Percentiles rank a stretch among this genome's conserved stretches.
Conservation (phyloP, 768 basidiomycete species). For the Suillus tomentosus region DNA sequence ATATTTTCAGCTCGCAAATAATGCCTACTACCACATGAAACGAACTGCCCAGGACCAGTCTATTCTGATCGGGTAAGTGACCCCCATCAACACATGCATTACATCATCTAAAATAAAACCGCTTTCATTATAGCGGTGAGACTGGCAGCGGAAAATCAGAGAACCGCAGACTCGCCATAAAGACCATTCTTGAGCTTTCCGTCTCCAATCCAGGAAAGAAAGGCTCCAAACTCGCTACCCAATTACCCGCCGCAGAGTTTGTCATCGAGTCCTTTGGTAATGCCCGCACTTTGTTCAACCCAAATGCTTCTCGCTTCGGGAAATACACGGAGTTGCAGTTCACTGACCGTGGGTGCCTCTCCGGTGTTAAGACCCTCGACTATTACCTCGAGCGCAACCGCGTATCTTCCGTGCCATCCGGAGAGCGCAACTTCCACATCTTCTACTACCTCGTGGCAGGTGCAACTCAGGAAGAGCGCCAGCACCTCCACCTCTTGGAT, state of each 20-base stretch:
- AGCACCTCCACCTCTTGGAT: constrained; percentile 83
- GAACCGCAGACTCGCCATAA: constrained; percentile 83
- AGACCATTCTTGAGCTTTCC: constrained; percentile 87
- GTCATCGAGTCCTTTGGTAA: constrained; percentile 95
- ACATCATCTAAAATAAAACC: constrained; percentile 5
- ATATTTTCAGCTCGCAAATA: constrained; percentile 88
- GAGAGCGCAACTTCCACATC: constrained; percentile 96
- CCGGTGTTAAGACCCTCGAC: constrained; percentile 92
- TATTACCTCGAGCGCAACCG: constrained; percentile 94
- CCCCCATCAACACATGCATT: neutral
- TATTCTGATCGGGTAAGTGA: constrained; percentile 76
- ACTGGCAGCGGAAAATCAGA: constrained; percentile 95
- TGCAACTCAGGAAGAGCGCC: constrained; percentile 83
- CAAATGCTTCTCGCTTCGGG: constrained; percentile 95
- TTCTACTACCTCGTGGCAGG: constrained; percentile 97
- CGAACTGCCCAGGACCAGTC: constrained; percentile 93
- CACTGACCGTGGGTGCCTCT: constrained; percentile 85
- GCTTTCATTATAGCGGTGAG: constrained; percentile 64
- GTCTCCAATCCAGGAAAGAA: constrained; percentile 92
- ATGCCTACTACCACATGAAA: constrained; percentile 95
- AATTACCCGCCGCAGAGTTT: constrained; percentile 92
- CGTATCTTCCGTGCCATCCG: constrained; percentile 84
- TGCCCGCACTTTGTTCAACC: constrained; percentile 88
- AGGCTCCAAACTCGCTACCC: constrained; percentile 81
- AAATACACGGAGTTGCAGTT: constrained; percentile 99